phyloP scores from a whole-genome alignment of 257 asterid species.

The Coffea eugenioides region DNA sequence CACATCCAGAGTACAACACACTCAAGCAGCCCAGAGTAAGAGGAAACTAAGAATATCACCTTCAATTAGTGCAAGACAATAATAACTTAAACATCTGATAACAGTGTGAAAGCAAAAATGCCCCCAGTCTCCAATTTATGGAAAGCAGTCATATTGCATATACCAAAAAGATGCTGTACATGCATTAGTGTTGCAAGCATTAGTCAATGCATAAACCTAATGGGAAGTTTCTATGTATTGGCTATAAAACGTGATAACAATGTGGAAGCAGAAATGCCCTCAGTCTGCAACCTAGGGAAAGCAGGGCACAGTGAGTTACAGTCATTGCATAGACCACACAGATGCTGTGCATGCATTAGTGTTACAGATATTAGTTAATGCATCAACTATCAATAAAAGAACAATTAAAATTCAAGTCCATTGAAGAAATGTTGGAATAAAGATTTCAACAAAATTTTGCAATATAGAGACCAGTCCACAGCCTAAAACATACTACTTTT shows the following conservation, averaged over 20 bases:
- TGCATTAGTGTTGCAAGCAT: no score
- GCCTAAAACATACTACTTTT: not conserved
- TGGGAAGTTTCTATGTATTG: not conserved
- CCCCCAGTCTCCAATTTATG: no score
- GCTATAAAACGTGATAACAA: not conserved
- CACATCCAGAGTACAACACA: constrained; percentile 25
- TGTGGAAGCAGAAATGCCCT: not conserved
- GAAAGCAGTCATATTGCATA: no score
- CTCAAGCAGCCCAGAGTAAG: constrained; percentile 18
- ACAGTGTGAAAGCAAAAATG: no score
- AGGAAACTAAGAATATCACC: not conserved
- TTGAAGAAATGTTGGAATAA: not conserved
- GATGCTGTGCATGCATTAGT: not conserved
- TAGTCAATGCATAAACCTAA: not conserved
- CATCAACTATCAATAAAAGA: not conserved
- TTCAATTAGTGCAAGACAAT: not conserved
- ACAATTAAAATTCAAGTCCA: not conserved
- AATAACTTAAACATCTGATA: not conserved
- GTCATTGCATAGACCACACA: not conserved
- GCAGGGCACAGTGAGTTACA: not conserved
- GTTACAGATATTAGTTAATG: not conserved
- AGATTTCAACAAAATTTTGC: not conserved
- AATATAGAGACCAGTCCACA: not conserved
- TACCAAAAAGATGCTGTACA: no score
- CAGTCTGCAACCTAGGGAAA: not conserved